phyloP scores from a whole-genome alignment of 768 basidiomycete species.

The Suillus brevipes region DNA sequence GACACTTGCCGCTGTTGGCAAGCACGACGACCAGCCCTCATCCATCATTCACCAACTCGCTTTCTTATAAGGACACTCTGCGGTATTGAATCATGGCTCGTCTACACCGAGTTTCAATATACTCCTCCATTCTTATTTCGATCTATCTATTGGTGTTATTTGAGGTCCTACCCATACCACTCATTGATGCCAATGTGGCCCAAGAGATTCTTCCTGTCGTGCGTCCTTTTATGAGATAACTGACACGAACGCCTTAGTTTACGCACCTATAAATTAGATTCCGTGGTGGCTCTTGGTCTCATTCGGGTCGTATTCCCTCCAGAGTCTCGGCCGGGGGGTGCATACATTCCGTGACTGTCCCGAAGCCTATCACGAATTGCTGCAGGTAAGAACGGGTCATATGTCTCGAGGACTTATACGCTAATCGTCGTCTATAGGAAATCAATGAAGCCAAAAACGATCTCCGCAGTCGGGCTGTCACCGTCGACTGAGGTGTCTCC shows the following conservation, averaged over 20 bases:
- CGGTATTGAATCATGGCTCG: conserved; percentile 51
- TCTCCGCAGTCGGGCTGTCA: conserved; percentile 57
- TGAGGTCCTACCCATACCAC: conserved; percentile 53
- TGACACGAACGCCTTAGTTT: neutral
- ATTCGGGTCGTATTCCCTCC: conserved; percentile 78
- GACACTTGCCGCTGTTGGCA: neutral
- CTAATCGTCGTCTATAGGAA: conserved; percentile 42
- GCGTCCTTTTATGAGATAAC: conserved; percentile 26
- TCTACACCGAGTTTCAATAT: conserved; percentile 52
- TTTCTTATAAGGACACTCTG: neutral
- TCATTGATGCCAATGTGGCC: conserved; percentile 47
- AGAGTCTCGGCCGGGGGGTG: conserved; percentile 74
- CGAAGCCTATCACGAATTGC: conserved; percentile 72
- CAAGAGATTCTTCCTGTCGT: conserved; percentile 61
- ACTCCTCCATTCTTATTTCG: conserved; percentile 42
- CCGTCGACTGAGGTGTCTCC: conserved; percentile 47
- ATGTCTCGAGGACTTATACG: neutral
- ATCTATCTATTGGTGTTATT: conserved; percentile 61
- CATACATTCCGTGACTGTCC: conserved; percentile 76
- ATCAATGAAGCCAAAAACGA: conserved; percentile 59
- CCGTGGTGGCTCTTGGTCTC: conserved; percentile 83
- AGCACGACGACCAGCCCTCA: neutral
- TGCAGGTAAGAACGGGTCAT: conserved; percentile 46
- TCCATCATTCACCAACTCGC: neutral
- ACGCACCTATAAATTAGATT: conserved; percentile 42